Evolutionary conservation across 306 rosid genomes (phyloP).

Genomic region (Potentilla sterilis): DNA sequence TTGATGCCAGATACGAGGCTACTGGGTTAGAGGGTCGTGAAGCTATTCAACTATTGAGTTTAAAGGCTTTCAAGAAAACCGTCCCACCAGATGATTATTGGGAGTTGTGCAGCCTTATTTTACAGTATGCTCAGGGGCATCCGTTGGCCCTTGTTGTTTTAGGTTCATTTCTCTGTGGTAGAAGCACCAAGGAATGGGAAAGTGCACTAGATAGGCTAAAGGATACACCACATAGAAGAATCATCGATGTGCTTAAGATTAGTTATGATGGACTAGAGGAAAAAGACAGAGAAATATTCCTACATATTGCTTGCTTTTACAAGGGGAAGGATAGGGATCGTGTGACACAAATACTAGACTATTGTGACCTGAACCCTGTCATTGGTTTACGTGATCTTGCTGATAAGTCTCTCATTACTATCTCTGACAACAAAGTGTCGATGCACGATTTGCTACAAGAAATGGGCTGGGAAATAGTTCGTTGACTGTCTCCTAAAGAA

Average conservation of each 20-base stretch:
- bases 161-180: background rate
- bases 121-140: background rate
- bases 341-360: background rate
- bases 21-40: background rate
- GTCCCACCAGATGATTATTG: background rate
- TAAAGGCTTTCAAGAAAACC: background rate
- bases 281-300: background rate
- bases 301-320: background rate
- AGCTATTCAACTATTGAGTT: background rate
- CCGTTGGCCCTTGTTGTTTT: background rate
- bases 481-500: slow-evolving; percentile 8
- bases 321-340: background rate
- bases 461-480: slow-evolving; percentile 32
- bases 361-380: background rate
- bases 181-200: background rate
- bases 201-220: background rate
- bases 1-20: background rate
- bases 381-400: background rate
- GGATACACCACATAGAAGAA: background rate
- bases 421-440: background rate
- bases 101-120: background rate
- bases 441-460: slow-evolving; percentile 46
- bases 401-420: background rate
- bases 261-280: background rate
- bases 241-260: background rate